Conservation (phyloP, 345 rosid genomes). For the Pugionium dolabratum region DNA sequence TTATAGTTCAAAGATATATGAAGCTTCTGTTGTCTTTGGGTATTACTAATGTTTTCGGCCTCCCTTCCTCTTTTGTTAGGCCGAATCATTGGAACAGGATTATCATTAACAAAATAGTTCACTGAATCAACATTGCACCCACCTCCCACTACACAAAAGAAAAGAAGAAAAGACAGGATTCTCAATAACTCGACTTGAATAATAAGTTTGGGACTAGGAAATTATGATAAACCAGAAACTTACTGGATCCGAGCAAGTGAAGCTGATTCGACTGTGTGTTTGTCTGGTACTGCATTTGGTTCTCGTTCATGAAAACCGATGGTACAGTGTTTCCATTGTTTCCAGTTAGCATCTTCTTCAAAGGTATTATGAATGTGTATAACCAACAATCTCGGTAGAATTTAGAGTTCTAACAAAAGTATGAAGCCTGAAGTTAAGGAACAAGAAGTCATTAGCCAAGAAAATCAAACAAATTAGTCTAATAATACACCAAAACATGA, state of each 20-base stretch:
- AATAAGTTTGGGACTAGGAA: not conserved
- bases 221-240: conserved; percentile 28
- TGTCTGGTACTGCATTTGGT: conserved; percentile 53
- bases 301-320: conserved; percentile 54
- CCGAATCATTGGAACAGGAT: conserved; percentile 34
- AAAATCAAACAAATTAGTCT: not conserved
- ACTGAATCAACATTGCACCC: conserved; percentile 51
- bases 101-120: conserved; percentile 49
- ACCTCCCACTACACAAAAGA: conserved; percentile 39
- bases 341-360: conserved; percentile 65
- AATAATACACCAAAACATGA: not conserved
- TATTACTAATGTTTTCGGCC: conserved; percentile 42
- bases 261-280: conserved; percentile 55
- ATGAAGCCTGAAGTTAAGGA: conserved; percentile 20
- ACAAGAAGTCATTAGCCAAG: conserved; percentile 15
- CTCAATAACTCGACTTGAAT: not conserved
- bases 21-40: conserved; percentile 45
- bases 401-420: not conserved
- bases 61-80: conserved; percentile 59
- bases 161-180: not conserved
- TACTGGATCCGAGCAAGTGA: conserved; percentile 60
- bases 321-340: conserved; percentile 50
- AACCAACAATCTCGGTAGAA: not conserved
- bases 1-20: conserved; percentile 49
- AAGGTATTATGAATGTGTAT: not conserved